Evolutionary conservation across 1,139 yeast genomes (phyloP).

Genomic region (Lodderomyces jiufengensis): DNA sequence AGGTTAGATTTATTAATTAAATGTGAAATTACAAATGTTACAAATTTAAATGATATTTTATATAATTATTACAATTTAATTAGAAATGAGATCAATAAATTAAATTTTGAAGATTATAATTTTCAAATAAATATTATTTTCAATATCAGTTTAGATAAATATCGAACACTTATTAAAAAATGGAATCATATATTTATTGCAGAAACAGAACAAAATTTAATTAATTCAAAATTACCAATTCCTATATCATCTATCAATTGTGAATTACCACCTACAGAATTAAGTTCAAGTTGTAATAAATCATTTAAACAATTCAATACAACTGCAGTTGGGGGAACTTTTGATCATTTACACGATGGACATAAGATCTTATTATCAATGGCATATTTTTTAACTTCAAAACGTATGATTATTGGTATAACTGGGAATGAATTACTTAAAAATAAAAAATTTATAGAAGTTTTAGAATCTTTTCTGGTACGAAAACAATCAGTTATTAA

Average conservation of each 20-base stretch:
- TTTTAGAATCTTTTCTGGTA: constrained; percentile 53
- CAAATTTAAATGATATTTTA: constrained; percentile 24
- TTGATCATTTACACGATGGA: constrained; percentile 95
- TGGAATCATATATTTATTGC: constrained; percentile 9
- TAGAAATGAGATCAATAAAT: constrained; percentile 20
- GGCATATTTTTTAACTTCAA: constrained; percentile 58
- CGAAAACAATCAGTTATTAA: constrained; percentile 46
- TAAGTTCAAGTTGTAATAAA: neutral
- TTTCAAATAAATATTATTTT: constrained; percentile 34
- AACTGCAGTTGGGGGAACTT: constrained; percentile 88
- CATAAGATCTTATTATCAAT: constrained; percentile 82
- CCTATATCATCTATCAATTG: neutral
- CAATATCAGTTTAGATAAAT: constrained; percentile 14
- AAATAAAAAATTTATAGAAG: constrained; percentile 71
- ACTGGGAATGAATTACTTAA: constrained; percentile 73
- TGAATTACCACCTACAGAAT: neutral
- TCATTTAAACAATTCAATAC: constrained; percentile 8
- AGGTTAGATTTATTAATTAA: constrained; percentile 26
- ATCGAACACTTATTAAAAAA: constrained; percentile 1
- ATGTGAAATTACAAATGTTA: constrained; percentile 17
- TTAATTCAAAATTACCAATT: neutral
- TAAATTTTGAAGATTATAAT: constrained; percentile 16
- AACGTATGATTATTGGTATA: constrained; percentile 69
- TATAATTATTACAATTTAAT: constrained; percentile 24
- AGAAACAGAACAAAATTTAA: constrained; percentile 4